Percentiles rank a stretch among this genome's conserved stretches.
phyloP scores from a whole-genome alignment of 352 stramenopile genomes.

The Phytophthora megakarya region DNA sequence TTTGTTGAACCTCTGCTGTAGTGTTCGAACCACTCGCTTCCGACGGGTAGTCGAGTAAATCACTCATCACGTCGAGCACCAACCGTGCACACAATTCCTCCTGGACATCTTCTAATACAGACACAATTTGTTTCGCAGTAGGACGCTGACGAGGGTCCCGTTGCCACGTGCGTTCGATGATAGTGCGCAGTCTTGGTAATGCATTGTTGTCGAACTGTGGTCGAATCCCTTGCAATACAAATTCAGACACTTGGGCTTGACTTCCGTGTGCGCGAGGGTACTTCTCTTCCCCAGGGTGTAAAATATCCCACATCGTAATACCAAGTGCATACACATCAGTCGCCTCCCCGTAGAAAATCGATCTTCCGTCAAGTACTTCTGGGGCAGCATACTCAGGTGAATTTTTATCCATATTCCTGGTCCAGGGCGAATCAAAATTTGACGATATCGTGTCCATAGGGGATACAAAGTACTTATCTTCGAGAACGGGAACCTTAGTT shows the following conservation, averaged over 20 bases:
- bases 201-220: slow-evolving; percentile 35
- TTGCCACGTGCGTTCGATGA: slow-evolving; percentile 44
- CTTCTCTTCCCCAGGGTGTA: slow-evolving; percentile 45
- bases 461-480: slow-evolving; percentile 6
- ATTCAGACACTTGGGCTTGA: slow-evolving; percentile 45
- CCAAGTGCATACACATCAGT: slow-evolving; percentile 63
- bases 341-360: slow-evolving; percentile 44
- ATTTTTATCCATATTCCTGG: slow-evolving; percentile 16
- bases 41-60: slow-evolving; percentile 11
- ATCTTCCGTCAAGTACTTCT: slow-evolving; percentile 52
- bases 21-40: background rate
- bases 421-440: slow-evolving; percentile 15
- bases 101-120: slow-evolving; percentile 35
- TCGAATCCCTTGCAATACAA: slow-evolving; percentile 43
- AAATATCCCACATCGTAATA: slow-evolving; percentile 70
- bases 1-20: background rate
- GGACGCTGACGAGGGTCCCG: slow-evolving; percentile 35
- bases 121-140: slow-evolving; percentile 36
- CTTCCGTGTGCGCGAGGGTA: slow-evolving; percentile 38
- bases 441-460: slow-evolving; percentile 16
- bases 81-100: slow-evolving; percentile 38
- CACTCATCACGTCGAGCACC: slow-evolving; percentile 27
- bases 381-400: slow-evolving; percentile 65
- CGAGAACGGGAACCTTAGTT: slow-evolving; percentile 13
- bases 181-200: slow-evolving; percentile 18